Evolutionary conservation across 2,329 filamentous ascomycete species (phyloP), one percentile per base, ranked within the genome.

Genomic region (Stagonosporopsis chrysanthemi): DNA sequence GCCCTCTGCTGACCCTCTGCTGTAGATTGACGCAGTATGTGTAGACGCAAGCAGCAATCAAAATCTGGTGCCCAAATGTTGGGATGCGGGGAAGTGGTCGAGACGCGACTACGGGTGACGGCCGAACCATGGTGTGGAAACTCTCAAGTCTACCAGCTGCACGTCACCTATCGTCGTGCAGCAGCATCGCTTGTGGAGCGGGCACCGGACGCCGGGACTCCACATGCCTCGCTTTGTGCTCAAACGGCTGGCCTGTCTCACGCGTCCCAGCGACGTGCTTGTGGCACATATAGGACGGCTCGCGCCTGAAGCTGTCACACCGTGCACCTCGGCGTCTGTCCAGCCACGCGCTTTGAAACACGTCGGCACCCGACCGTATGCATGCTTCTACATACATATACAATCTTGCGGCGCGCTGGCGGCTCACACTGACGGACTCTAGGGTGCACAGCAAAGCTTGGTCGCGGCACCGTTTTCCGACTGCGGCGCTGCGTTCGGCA

Each of bases 11-110:
- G 23, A 12, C 48, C 15, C 26, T 39, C 50, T 52, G 24, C 29
- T 31, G 31, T 33, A 33, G 31, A 33, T 33, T 33, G 57, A 66
- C 61, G 50, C 48, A 60, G 56, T 58, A 52, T 60, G 56, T 58
- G 52, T 60, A 62, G 62, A 63, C 46, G 48, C 54, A 52, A 48
- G 12, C 43, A 24, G 39, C 54, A 48, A 57, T 57, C 42, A 52
- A 56, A 57, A 26, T 19, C 15, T 48, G 54, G 36, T 49, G 48
- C 54, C 54, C 54, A 49, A 57, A 44, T 39, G 19, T 29, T 52
- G 39, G 38, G 22, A 35, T 57, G 54, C 54, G 54, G 54, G 54
- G 54, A 33, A 51, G 35, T 40, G 43, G 48, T 60, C 44, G 52
- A 60, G 57, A 42, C 48, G 41, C n/a, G n/a, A n/a, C n/a, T n/a